phyloP scores from a whole-genome alignment of 768 basidiomycete species.

The Panaeolus cyanescens region DNA sequence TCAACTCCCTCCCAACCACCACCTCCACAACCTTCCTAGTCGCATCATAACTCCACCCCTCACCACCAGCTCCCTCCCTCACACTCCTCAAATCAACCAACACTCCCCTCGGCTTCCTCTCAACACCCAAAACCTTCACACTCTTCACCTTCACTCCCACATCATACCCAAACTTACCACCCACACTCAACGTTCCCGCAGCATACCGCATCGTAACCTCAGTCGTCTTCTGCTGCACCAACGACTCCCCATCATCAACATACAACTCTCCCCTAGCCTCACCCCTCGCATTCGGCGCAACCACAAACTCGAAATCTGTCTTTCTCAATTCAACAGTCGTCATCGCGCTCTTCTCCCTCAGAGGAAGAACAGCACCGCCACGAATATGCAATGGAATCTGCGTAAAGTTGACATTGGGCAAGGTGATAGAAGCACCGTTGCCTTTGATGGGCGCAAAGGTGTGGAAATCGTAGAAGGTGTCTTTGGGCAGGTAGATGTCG shows the following conservation, averaged over 20 bases:
- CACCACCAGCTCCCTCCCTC: constrained; percentile 6
- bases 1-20: constrained; percentile 37
- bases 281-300: constrained; percentile 56
- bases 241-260: constrained; percentile 65
- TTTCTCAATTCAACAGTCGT: constrained; percentile 57
- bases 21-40: constrained; percentile 46
- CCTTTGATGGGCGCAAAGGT: constrained; percentile 52
- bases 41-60: constrained; percentile 34
- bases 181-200: constrained; percentile 30
- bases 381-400: constrained; percentile 65
- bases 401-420: constrained; percentile 52
- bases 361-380: constrained; percentile 59
- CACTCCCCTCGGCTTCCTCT: constrained; percentile 28
- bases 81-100: constrained; percentile 28
- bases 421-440: constrained; percentile 42
- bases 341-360: constrained; percentile 57
- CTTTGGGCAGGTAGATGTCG: constrained; percentile 60
- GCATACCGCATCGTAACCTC: constrained; percentile 33
- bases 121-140: constrained; percentile 41
- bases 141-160: constrained; percentile 37
- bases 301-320: constrained; percentile 61
- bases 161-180: constrained; percentile 37
- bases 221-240: constrained; percentile 32
- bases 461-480: constrained; percentile 66
- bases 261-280: constrained; percentile 56